Percentiles rank a stretch among this genome's conserved stretches.
Evolutionary conservation across 805 yeast genomes (phyloP).

Genomic region (Scheffersomyces lignosus): DNA sequence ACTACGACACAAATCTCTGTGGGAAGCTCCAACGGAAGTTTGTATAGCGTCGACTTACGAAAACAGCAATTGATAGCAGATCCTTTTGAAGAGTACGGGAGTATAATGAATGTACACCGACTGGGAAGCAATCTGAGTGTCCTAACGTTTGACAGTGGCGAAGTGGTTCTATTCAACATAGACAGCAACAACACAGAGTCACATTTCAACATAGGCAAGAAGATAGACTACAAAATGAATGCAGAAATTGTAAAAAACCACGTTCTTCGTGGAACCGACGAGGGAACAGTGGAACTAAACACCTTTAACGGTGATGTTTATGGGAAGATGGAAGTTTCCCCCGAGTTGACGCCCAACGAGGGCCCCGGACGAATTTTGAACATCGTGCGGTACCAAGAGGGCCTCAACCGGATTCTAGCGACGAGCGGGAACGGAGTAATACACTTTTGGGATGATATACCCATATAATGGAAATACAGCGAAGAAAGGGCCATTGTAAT

Average conservation of each 20-base stretch:
- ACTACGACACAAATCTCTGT: conserved; percentile 8
- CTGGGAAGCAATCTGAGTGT: neutral
- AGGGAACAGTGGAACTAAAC: too few species aligned
- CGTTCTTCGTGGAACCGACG: too few species aligned
- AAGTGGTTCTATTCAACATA: conserved; percentile 5
- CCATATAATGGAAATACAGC: too few species aligned
- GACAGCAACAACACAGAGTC: neutral
- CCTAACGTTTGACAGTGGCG: conserved; percentile 10
- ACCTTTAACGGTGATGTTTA: too few species aligned
- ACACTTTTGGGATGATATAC: conserved; percentile 25
- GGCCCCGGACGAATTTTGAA: too few species aligned
- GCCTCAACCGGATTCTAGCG: conserved; percentile 14
- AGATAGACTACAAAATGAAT: conserved; percentile 8
- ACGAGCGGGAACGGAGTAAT: conserved; percentile 20
- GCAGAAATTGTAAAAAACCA: conserved; percentile 7
- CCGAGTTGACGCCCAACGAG: too few species aligned
- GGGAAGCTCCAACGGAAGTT: conserved; percentile 22
- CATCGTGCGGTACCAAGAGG: conserved; percentile 3
- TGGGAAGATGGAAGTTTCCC: too few species aligned
- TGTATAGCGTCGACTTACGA: conserved; percentile 25
- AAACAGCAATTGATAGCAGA: conserved; percentile 11
- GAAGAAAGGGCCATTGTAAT: too few species aligned
- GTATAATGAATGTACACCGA: conserved; percentile 6
- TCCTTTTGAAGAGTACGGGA: conserved; percentile 7
- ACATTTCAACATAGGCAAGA: neutral